Evolutionary conservation across 2,329 filamentous ascomycete species (phyloP), one percentile per base, ranked within the genome.

Genomic region (Talaromyces sp.): DNA sequence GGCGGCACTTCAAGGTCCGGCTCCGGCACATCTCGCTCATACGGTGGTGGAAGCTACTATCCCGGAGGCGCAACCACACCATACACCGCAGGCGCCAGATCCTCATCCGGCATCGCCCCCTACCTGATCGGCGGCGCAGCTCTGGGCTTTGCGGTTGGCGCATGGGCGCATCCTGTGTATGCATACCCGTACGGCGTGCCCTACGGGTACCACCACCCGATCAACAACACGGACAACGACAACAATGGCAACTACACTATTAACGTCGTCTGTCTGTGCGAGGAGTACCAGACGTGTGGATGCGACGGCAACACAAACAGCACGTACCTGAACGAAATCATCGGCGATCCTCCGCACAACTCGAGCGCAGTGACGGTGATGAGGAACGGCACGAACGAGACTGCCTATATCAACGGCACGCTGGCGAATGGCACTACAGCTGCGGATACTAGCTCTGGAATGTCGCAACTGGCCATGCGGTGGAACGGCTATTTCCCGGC

Each of bases 191-290:
- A 82, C 72, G 66, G 65, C 52, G 71, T 80, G 65, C 75, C 75
- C 6, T 78, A 76, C 38, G 77, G 81, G 67, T 78, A 77, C 61
- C 78, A 79, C 70, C 73, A 80, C 61, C 70, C 78, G 12, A 26
- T 58, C 29, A 58, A 32, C 29, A n/a, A 52, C 2, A 10, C 19
- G 19, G 17, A 29, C 48, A 74, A 75, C 7, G 74, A 69, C 35
- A 75, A 69, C 35, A 75, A 78, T 50, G 64, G 68, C 10, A 84
- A 85, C 66, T 72, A 81, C 64, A 77, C 77, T 0, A 65, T 81
- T 12, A 83, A 83, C 0, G 80, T 86, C 7, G 72, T 79, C 3
- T 88, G 85, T 66, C 68, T 85, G 41, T 88, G 85, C 68, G 74
- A 81, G 62, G 67, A 80, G 60, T 81, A 81, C 65, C 72, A 69